A percentile compares a stretch with the other conserved stretches of the same genome.
Evolutionary conservation across 2,329 filamentous ascomycete genomes (phyloP).

Genomic region (Ophiostoma tasmaniense): DNA sequence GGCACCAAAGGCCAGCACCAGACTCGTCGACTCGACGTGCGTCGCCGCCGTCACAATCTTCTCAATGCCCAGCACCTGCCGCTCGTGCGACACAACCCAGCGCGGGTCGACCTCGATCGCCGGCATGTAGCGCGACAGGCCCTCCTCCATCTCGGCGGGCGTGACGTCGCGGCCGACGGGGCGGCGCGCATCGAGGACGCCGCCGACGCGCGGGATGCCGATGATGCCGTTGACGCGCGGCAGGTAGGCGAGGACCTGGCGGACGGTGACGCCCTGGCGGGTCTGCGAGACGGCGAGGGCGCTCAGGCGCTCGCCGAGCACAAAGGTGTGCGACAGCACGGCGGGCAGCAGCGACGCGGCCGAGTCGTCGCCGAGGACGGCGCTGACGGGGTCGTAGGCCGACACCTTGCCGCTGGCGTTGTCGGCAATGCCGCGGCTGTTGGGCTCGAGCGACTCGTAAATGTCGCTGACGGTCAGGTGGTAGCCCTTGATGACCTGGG

Average conservation of each 20-base stretch:
- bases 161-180: constrained; percentile 79
- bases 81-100: constrained; percentile 53
- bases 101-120: constrained; percentile 76
- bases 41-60: constrained; percentile 68
- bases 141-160: constrained; percentile 71
- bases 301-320: constrained; percentile 70
- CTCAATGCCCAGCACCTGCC: constrained; percentile 46
- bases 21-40: constrained; percentile 80
- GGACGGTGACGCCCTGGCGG: constrained; percentile 79
- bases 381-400: constrained; percentile 57
- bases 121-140: constrained; percentile 66
- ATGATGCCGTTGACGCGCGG: constrained; percentile 65
- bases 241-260: constrained; percentile 72
- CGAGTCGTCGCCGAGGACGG: constrained; percentile 16
- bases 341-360: constrained; percentile 49
- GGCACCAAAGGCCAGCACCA: constrained; percentile 74
- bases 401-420: constrained; percentile 55
- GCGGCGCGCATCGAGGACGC: constrained; percentile 73
- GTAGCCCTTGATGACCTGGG: constrained; percentile 62
- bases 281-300: constrained; percentile 80
- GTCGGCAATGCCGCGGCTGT: constrained; percentile 72
- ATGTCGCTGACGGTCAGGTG: constrained; percentile 81
- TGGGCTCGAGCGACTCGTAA: constrained; percentile 74
- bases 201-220: constrained; percentile 58
- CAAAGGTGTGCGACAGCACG: constrained; percentile 69